Evolutionary conservation across 805 yeast genomes (phyloP).

Genomic region (Maudiozyma barnettii): DNA sequence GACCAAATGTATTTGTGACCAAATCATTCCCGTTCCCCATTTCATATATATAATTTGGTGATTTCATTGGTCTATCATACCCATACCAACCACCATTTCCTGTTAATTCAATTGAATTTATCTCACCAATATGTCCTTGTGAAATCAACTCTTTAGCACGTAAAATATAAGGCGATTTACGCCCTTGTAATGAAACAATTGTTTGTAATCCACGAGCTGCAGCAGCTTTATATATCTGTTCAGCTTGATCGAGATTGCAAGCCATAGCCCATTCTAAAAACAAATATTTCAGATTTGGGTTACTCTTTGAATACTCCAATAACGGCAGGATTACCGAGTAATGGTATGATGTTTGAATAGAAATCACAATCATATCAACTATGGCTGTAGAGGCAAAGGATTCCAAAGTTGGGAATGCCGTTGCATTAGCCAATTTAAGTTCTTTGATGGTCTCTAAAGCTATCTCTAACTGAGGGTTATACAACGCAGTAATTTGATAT

Average conservation of each 20-base stretch:
- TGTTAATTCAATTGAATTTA: conserved; percentile 24
- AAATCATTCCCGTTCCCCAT: conserved; percentile 22
- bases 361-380: conserved; percentile 23
- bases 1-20: conserved; percentile 25
- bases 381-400: conserved; percentile 16
- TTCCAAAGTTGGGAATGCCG: conserved; percentile 19
- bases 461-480: conserved; percentile 14
- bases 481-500: conserved; percentile 23
- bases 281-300: conserved; percentile 19
- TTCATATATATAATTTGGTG: conserved; percentile 22
- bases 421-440: conserved; percentile 19
- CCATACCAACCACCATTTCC: conserved; percentile 29
- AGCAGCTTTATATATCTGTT: conserved; percentile 19
- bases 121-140: conserved; percentile 25
- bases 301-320: conserved; percentile 14
- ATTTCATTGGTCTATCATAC: conserved; percentile 21
- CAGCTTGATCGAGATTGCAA: conserved; percentile 18
- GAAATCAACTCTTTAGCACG: conserved; percentile 25
- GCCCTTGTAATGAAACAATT: conserved; percentile 24
- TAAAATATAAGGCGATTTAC: conserved; percentile 25
- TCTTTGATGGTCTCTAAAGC: conserved; percentile 17
- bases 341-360: conserved; percentile 17
- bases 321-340: conserved; percentile 13
- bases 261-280: conserved; percentile 26
- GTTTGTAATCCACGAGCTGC: conserved; percentile 22